Conservation (phyloP, 768 basidiomycete species). For the Termitomyces sp. region DNA sequence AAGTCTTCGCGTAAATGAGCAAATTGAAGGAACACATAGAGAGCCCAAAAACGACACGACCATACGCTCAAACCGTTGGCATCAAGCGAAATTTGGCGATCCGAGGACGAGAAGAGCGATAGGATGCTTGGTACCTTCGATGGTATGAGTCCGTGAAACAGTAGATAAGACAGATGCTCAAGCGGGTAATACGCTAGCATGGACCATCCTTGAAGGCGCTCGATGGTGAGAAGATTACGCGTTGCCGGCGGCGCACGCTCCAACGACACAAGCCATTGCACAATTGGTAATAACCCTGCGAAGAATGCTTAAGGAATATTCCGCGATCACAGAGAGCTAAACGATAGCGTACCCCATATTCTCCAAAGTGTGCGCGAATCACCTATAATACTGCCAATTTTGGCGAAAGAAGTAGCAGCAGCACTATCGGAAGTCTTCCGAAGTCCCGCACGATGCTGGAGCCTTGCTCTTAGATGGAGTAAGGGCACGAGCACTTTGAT, state of each 20-base stretch:
- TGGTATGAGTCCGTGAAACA: slow-evolving; percentile 57
- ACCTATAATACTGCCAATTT: slow-evolving; percentile 50
- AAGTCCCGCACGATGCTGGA: slow-evolving; percentile 63
- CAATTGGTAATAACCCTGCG: slow-evolving; percentile 68
- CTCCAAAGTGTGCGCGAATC: slow-evolving; percentile 74
- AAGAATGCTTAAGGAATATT: neutral
- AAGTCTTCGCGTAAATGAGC: slow-evolving; percentile 67
- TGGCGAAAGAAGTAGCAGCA: slow-evolving; percentile 47
- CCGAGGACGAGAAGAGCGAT: slow-evolving; percentile 35
- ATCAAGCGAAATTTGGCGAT: slow-evolving; percentile 40
- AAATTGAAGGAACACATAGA: slow-evolving; percentile 74
- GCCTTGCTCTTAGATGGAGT: slow-evolving; percentile 58
- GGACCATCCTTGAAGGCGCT: slow-evolving; percentile 74
- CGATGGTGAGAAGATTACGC: slow-evolving; percentile 64
- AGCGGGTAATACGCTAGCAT: slow-evolving; percentile 81
- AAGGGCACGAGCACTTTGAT: slow-evolving; percentile 67
- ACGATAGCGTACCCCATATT: slow-evolving; percentile 60
- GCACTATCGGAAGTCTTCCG: slow-evolving; percentile 47
- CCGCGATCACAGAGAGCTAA: neutral
- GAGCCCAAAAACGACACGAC: slow-evolving; percentile 81
- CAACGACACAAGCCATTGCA: slow-evolving; percentile 75
- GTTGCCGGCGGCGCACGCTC: slow-evolving; percentile 73
- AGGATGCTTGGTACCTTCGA: slow-evolving; percentile 41
- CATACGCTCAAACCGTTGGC: slow-evolving; percentile 49
- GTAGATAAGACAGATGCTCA: slow-evolving; percentile 69